Evolutionary conservation across 257 asterid species (phyloP), one percentile per base, ranked within the genome.

Genomic region (Capsicum pubescens): DNA sequence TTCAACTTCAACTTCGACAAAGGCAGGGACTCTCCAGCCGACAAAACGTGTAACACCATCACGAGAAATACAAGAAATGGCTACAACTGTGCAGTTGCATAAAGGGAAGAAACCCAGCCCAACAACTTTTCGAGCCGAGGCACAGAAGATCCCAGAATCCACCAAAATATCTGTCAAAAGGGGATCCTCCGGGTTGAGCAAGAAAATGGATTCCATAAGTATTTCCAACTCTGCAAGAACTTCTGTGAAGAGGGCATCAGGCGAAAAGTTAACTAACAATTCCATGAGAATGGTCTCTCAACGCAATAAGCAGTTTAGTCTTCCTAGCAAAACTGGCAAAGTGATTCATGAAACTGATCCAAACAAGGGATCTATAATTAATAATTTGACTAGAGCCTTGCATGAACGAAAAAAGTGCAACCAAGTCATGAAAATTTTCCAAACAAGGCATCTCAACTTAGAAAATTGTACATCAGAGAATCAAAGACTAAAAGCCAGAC

Each of bases 361-460:
- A 76, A 68, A 81, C 57, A 59, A 44, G 46, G 67, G 4, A n/a
- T 69, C 83, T 76, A 48, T 19, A 48, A 26, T 82, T 50, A 70
- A 76, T 74, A 86, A 79, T 86, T 82, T 86, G 55, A 77, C 26
- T 6, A n/a, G 52, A n/a, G 52, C 42, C 66, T 13, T 68, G 72
- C 16, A 54, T 78, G 83, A 32, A 59, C 67, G 2, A 67, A 64
- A 64, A 57, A 9, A 17, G 79, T 80, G 83, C 86, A 84, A 58
- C 79, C 86, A 17, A 46, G 48, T 15, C 36, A 61, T 44, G 88
- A 90, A 59, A 81, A 64, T 10, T 82, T 86, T 10, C 87, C 88
- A 3, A 92, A 91, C 88, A 92, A 87, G 81, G 90, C 88, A 66
- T 76, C 81, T 76, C 63, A 14, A 76, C 63, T 76, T 21, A 76